Evolutionary conservation across 2,329 filamentous ascomycete species (phyloP).

Genomic region (Cladosporium cucumerinum): DNA sequence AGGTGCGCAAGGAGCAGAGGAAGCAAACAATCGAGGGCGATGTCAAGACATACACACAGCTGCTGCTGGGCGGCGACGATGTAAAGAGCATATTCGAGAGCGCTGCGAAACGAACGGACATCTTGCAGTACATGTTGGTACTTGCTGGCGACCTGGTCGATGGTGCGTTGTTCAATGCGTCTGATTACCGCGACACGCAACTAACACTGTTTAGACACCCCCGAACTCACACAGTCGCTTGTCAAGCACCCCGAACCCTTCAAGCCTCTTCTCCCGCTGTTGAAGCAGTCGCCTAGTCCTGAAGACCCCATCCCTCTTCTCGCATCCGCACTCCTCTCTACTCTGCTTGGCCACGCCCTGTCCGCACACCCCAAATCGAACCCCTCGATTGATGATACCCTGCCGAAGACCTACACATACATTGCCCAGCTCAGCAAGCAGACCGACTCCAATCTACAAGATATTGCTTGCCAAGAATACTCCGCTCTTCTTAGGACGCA

Average conservation of each 20-base stretch:
- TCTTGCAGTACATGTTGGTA: slow-evolving; percentile 92
- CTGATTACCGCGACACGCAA: neutral
- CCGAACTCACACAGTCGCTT: slow-evolving; percentile 72
- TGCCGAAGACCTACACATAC: slow-evolving; percentile 81
- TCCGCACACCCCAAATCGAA: slow-evolving; percentile 58
- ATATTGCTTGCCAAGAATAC: slow-evolving; percentile 91
- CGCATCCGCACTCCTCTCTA: slow-evolving; percentile 80
- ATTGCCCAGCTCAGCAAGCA: slow-evolving; percentile 79
- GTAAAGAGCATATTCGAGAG: slow-evolving; percentile 77
- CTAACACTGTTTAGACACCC: slow-evolving; percentile 59
- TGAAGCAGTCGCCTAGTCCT: slow-evolving; percentile 77
- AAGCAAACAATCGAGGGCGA: slow-evolving; percentile 78
- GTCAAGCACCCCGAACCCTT: slow-evolving; percentile 67
- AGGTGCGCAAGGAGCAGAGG: slow-evolving; percentile 87
- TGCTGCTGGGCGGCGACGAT: slow-evolving; percentile 69
- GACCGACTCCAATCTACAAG: slow-evolving; percentile 84
- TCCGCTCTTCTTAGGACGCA: slow-evolving; percentile 76
- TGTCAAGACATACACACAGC: slow-evolving; percentile 70
- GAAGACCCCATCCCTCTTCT: slow-evolving; percentile 87
- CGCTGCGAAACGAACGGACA: slow-evolving; percentile 79
- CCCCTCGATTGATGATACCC: slow-evolving; percentile 66
- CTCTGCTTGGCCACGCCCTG: slow-evolving; percentile 66
- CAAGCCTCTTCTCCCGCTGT: slow-evolving; percentile 77
- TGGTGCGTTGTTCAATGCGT: slow-evolving; percentile 51
- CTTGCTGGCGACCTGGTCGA: slow-evolving; percentile 83